Evolutionary conservation across 495 filamentous ascomycete genomes (phyloP).

Genomic region (Pyrenula aspistea): DNA sequence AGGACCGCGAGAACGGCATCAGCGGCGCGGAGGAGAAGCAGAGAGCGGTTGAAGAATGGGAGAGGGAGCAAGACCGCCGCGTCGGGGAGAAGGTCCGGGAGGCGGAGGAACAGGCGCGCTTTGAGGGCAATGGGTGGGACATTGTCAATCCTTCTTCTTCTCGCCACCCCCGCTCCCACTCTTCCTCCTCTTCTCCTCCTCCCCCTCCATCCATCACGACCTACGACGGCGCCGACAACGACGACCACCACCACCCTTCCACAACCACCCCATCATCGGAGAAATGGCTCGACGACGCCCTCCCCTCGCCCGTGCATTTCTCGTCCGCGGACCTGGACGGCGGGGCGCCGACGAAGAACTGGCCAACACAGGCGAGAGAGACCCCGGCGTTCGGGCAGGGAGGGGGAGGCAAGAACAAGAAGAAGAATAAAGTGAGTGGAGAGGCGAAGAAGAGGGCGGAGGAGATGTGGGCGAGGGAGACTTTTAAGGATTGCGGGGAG

Average conservation of each 20-base stretch:
- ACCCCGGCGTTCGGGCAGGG: conserved; percentile 44
- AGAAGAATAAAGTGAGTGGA: conserved; percentile 31
- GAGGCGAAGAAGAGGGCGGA: conserved; percentile 26
- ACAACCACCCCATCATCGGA: too few relatives aligned
- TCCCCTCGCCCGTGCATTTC: background rate
- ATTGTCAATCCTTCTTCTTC: background rate
- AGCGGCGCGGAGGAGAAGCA: background rate
- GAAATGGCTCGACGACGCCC: background rate
- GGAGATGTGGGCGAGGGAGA: conserved; percentile 14
- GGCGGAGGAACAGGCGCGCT: conserved; percentile 3
- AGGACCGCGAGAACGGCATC: background rate
- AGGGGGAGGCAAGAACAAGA: conserved; percentile 29
- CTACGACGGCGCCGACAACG: background rate
- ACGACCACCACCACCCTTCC: background rate
- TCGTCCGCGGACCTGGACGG: conserved; percentile 37
- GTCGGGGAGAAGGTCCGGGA: conserved; percentile 1
- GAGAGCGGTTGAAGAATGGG: background rate
- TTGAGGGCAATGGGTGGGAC: conserved; percentile 7
- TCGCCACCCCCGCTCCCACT: background rate
- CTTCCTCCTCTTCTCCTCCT: background rate
- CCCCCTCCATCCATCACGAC: background rate
- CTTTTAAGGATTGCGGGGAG: conserved; percentile 36
- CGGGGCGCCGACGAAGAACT: conserved; percentile 46
- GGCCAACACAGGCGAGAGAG: conserved; percentile 54
- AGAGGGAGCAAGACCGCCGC: conserved; percentile 7